Evolutionary conservation across 257 asterid genomes (phyloP), one percentile per base, ranked within the genome.

Genomic region (Lavandula angustifolia): DNA sequence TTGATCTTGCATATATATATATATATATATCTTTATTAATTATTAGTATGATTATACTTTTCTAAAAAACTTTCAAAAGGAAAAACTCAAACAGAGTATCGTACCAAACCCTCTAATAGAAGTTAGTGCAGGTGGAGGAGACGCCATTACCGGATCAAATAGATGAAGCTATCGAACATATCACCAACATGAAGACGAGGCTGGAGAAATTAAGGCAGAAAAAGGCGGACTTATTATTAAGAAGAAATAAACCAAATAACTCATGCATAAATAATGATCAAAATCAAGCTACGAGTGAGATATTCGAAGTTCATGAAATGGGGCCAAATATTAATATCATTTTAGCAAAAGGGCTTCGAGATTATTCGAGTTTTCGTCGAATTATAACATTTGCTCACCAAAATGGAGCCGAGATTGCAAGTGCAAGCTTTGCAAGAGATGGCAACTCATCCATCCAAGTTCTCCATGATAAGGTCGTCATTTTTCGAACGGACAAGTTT

Each of bases 111-210:
- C n/a, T n/a, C n/a, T n/a, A n/a, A n/a, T n/a, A n/a, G n/a, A n/a
- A n/a, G n/a, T n/a, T n/a, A n/a, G 51, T 63, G 75, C 77, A 77
- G 75, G 51, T 49, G 78, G 76, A 72, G 69, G 63, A n/a, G 71
- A 55, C 70, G 76, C 31, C 80, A 40, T 53, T 85, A 41, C 83
- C 81, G 0, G 84, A 85, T 48, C 86, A 80, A 69, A 67, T 85
- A 41, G 78, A 76, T 18, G 85, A 77, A 77, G 81, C 76, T 3
- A 73, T 68, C 43, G 62, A 56, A 1, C 58, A 85, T 73, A 74
- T 82, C 27, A 73, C 74, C 43, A 53, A 11, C 54, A 35, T 62
- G 73, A 68, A 66, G 42, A 57, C 1, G 31, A 80, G 65, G 75
- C 5, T 85, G 49, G 82, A 85, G 67, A 47, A 70, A n/a, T 40